Evolutionary conservation across 2,329 filamentous ascomycete species (phyloP), one percentile per base, ranked within the genome.

Genomic region (Colletotrichum abscissum): DNA sequence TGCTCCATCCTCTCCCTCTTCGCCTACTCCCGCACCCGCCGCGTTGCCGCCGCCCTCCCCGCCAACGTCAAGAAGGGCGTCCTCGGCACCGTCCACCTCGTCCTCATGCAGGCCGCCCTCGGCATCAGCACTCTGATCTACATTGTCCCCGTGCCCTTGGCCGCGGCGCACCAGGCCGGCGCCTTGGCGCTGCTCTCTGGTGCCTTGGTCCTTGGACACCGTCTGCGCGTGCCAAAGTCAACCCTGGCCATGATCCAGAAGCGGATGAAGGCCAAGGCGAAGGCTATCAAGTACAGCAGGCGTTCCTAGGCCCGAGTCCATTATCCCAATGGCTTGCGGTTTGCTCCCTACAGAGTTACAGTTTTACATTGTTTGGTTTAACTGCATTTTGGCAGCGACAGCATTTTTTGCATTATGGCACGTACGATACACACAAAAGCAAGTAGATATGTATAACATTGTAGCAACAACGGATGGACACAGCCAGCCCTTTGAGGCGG

Each of bases 71-170:
- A 85, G 77, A 93, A 90, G 82, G 94, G 94, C 57, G 88, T 96
- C 70, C 86, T 91, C 62, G 96, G 95, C 5, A 88, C 98, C 14
- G 90, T 98, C 24, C 95, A 97, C 79, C 90, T 98, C 22, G 95
- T 94, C 2, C 90, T 89, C 71, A 74, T 97, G 76, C 97, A 99
- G 84, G 95, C 95, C 30, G 87, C 91, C 0, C 89, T 99, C 5
- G 97, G 97, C 28, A 98, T 99, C 81, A 91, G 89, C 75, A 99
- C 97, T 0, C 88, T 99, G 73, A 92, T 98, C 78, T 98, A 98
- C 85, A 92, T 99, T 81, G 95, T 99, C 1, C 97, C 97, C 5
- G 93, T 93, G 2, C 92, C 93, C 75, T 86, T 99, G 11, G 97
- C 96, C 0, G 95, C 96, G 3, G 92, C 94, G 8, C 97, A 99